Evolutionary conservation across 257 asterid species (phyloP), one percentile per base, ranked within the genome.

Genomic region (Mitragyna speciosa): DNA sequence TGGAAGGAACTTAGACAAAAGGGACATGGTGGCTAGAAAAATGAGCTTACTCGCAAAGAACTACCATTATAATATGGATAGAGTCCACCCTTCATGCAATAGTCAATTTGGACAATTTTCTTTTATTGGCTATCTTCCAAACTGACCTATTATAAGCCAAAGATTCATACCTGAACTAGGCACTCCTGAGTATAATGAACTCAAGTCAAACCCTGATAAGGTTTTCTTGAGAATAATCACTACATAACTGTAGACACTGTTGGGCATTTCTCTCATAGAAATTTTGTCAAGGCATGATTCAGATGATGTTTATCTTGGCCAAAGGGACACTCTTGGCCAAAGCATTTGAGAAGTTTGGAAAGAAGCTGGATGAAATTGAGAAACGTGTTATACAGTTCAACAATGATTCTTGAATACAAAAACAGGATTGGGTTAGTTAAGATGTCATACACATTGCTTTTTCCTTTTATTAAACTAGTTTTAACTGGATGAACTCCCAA

Each of bases 81-180:
- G 89, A 96, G 0, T 92, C 97, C 7, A 97, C 98, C 20, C 95
- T 92, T 68, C 97, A 94, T 10, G 96, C 98, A 16, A 91, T 96
- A 1, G 81, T 90, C 58, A 92, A 89, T 66, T 93, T 31, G 95
- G 96, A 30, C 95, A 87, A 82, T 92, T 85, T 83, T 90, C 98
- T 54, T 92, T 81, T 31, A 92, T 87, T 11, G 98, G 98, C 33
- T 89, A 87, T 76, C 79, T 85, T 33, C 96, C 89, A 2, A 92
- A 90, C 76, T 90, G 96, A 28, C 97, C 98, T 0, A 80, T 94
- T 24, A 74, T 86, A 7, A 92, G 96, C 82, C 89, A 95, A 1
- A 81, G 95, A 63, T 83, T 94, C 87, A 89, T 94, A 77, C 97
- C 97, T 1, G 87, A 90, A 39, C 81, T 78, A 0, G 89, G 88